A percentile compares a stretch with the other conserved stretches of the same genome.
Conservation (phyloP, 345 rosid species). For the Geranium rotundifolium region DNA sequence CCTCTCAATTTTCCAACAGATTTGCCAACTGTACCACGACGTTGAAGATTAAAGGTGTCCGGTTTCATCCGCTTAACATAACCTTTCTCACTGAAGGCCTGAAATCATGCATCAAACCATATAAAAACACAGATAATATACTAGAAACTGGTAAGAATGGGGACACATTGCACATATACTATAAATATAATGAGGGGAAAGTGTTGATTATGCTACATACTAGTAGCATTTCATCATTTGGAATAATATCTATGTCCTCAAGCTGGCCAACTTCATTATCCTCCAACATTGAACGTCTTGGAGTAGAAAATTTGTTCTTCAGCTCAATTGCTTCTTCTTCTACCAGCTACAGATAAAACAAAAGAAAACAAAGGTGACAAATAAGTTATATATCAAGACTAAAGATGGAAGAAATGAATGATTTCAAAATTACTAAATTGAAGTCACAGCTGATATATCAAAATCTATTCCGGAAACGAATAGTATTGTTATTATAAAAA, state of each 20-base stretch:
- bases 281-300: constrained; percentile 72
- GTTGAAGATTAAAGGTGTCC: constrained; percentile 78
- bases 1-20: constrained; percentile 87
- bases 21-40: constrained; percentile 92
- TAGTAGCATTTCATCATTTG: constrained; percentile 90
- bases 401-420: neutral
- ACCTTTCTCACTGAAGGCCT: constrained; percentile 95
- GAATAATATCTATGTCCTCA: constrained; percentile 84
- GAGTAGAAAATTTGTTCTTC: constrained; percentile 59
- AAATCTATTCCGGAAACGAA: too few species aligned
- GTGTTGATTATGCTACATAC: constrained; percentile 23
- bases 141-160: neutral
- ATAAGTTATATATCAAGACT: neutral
- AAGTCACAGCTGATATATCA: too few species aligned
- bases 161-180: constrained; percentile 1
- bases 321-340: constrained; percentile 82
- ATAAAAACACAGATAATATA: constrained; percentile 2
- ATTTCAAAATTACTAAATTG: neutral
- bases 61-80: constrained; percentile 92
- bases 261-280: constrained; percentile 77
- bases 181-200: neutral
- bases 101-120: constrained; percentile 17
- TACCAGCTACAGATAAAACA: constrained; percentile 32
- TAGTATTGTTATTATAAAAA: too few species aligned
- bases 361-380: neutral